A percentile compares a stretch with the other conserved stretches of the same genome.
These are phyloP conservation scores for Dimocarpus longan DNA, from an alignment of 345 rosid species.

Conservation along the genomic window DNA sequence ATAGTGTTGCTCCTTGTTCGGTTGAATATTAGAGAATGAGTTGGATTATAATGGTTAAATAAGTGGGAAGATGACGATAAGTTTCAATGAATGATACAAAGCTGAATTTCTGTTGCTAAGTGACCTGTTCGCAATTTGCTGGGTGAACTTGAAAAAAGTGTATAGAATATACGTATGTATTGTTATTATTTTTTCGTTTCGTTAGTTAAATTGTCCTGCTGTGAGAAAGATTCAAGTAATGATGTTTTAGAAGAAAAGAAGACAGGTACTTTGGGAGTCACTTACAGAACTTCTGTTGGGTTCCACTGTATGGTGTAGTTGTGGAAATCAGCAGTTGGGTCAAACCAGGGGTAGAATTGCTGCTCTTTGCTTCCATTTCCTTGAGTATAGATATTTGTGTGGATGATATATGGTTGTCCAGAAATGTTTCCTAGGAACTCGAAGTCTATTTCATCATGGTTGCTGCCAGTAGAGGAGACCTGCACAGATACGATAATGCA, in stretches of 20 bases:
- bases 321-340: constrained; percentile 68
- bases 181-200: neutral
- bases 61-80: too few species aligned
- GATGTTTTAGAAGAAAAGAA: neutral
- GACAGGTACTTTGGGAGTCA: neutral
- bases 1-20: neutral
- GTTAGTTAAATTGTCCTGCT: neutral
- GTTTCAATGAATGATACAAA: neutral
- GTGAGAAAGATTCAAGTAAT: neutral
- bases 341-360: constrained; percentile 63
- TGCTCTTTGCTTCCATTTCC: constrained; percentile 69
- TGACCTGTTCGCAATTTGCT: neutral
- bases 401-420: constrained; percentile 68
- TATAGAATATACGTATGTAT: neutral
- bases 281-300: constrained; percentile 65
- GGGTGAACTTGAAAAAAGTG: neutral
- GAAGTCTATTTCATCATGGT: constrained; percentile 74
- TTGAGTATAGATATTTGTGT: constrained; percentile 67
- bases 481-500: constrained; percentile 26
- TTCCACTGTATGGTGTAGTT: constrained; percentile 85
- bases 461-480: constrained; percentile 59
- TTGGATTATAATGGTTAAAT: neutral
- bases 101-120: neutral
- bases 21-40: neutral
- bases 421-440: constrained; percentile 74